phyloP scores from a whole-genome alignment of 768 basidiomycete genomes.

The Roridomyces roridus region DNA sequence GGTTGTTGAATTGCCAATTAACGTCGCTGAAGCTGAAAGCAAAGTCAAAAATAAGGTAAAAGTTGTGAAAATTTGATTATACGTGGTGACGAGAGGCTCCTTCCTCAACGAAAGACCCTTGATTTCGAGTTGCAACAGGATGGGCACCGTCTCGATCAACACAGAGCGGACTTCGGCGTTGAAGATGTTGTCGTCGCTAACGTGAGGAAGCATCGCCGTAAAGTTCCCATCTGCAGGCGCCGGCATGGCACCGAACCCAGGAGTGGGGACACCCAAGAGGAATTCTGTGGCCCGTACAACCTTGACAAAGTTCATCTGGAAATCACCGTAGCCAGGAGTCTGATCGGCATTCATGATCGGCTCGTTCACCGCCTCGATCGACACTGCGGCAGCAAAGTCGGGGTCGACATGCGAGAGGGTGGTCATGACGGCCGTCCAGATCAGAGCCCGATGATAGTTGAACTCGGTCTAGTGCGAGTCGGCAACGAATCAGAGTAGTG shows the following conservation, averaged over 20 bases:
- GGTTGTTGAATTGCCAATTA: slow-evolving; percentile 76
- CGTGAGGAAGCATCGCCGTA: slow-evolving; percentile 30
- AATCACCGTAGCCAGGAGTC: slow-evolving; percentile 75
- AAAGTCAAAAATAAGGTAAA: slow-evolving; percentile 12
- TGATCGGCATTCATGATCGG: slow-evolving; percentile 72
- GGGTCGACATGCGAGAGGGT: slow-evolving; percentile 73
- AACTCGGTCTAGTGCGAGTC: slow-evolving; percentile 74
- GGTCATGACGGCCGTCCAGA: slow-evolving; percentile 87
- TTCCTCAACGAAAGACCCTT: slow-evolving; percentile 7
- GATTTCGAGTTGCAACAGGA: slow-evolving; percentile 38
- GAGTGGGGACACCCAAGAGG: slow-evolving; percentile 58
- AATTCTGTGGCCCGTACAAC: slow-evolving; percentile 71
- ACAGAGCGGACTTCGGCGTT: slow-evolving; percentile 33
- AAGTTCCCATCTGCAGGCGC: slow-evolving; percentile 29
- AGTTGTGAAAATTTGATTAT: slow-evolving; percentile 16
- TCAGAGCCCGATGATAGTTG: slow-evolving; percentile 78
- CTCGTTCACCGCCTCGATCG: slow-evolving; percentile 82
- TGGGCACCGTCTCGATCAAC: slow-evolving; percentile 43
- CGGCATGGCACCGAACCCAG: slow-evolving; percentile 32
- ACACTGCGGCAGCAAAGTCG: slow-evolving; percentile 65
- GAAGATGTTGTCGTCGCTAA: slow-evolving; percentile 30
- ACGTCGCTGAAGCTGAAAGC: slow-evolving; percentile 77
- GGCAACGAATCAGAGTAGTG: too few relatives aligned
- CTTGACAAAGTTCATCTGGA: slow-evolving; percentile 73
- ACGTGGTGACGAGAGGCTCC: slow-evolving; percentile 42